Evolutionary conservation across 371 early-diverging fungal species (phyloP).

Genomic region (Dinochytrium kinnereticum): DNA sequence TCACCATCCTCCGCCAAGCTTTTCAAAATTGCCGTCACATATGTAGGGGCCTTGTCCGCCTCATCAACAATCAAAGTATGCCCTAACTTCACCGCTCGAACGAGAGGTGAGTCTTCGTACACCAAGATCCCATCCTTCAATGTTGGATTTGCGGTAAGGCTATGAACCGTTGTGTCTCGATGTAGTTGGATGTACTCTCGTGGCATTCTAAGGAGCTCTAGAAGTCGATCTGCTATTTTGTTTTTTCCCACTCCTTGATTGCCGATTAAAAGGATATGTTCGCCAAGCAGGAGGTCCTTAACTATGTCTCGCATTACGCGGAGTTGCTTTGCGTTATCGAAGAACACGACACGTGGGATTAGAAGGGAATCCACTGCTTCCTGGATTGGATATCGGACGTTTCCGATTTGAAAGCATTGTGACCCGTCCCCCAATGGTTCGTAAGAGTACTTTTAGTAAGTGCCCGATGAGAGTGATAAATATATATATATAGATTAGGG

Average conservation of each 20-base stretch:
- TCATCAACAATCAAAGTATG: conserved; percentile 85
- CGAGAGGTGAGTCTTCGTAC: conserved; percentile 81
- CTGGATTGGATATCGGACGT: conserved; percentile 60
- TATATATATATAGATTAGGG: no score
- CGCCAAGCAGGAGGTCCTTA: conserved; percentile 73
- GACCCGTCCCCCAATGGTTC: neutral
- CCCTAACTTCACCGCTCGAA: conserved; percentile 69
- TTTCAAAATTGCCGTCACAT: conserved; percentile 81
- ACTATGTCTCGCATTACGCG: conserved; percentile 67
- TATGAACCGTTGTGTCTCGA: conserved; percentile 84
- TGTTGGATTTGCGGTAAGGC: conserved; percentile 77
- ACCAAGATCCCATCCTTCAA: conserved; percentile 74
- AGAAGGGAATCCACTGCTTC: conserved; percentile 68
- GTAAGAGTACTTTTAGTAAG: neutral
- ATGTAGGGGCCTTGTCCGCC: conserved; percentile 87
- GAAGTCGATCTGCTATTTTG: conserved; percentile 76
- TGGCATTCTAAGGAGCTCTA: conserved; percentile 73
- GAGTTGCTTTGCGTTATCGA: conserved; percentile 76
- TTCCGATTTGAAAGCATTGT: conserved; percentile 35
- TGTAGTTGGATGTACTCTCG: conserved; percentile 87
- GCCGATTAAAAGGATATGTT: conserved; percentile 69
- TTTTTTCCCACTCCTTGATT: conserved; percentile 92
- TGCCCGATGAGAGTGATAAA: no score
- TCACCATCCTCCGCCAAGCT: conserved; percentile 84
- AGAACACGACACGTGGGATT: conserved; percentile 74